These are phyloP conservation scores for Actinomortierella wolfii DNA, from an alignment of 371 early-diverging fungal genomes.

Conservation along the genomic window DNA sequence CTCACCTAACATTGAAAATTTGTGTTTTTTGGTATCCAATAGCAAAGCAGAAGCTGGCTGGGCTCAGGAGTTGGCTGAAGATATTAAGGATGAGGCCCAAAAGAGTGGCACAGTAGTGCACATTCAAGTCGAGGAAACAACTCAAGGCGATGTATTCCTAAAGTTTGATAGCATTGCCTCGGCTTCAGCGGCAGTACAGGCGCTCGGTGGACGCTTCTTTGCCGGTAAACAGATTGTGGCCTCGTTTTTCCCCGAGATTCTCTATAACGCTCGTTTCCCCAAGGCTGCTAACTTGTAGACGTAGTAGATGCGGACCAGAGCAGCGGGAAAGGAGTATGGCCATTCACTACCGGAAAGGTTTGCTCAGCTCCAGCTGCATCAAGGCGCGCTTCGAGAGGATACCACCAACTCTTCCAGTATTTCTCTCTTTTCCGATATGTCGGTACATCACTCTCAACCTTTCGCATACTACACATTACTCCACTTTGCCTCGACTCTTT, in stretches of 20 bases:
- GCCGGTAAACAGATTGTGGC: constrained; percentile 80
- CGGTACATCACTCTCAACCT: too few relatives aligned
- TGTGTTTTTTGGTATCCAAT: constrained; percentile 9
- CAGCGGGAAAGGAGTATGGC: too few relatives aligned
- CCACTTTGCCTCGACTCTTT: too few relatives aligned
- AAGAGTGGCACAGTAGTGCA: constrained; percentile 82
- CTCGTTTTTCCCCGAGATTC: constrained; percentile 69
- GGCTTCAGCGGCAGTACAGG: constrained; percentile 69
- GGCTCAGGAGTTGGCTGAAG: constrained; percentile 87
- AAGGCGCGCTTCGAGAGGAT: too few relatives aligned
- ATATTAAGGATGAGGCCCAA: constrained; percentile 82
- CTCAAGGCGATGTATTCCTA: constrained; percentile 83
- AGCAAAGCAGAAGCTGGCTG: constrained; percentile 89
- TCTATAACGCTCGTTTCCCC: constrained; percentile 72
- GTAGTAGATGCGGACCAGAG: too few relatives aligned
- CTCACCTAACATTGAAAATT: too few relatives aligned
- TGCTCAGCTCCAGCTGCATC: too few relatives aligned
- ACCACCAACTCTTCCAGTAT: too few relatives aligned
- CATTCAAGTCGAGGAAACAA: constrained; percentile 73
- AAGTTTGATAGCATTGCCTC: constrained; percentile 74
- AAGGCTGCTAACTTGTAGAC: constrained; percentile 50
- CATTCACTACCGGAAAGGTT: too few relatives aligned
- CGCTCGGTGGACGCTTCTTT: constrained; percentile 81
- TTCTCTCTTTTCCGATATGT: too few relatives aligned
- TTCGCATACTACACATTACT: too few relatives aligned